These are phyloP conservation scores for Paxillus involutus DNA, from an alignment of 768 basidiomycete species.

Conservation along the genomic window DNA sequence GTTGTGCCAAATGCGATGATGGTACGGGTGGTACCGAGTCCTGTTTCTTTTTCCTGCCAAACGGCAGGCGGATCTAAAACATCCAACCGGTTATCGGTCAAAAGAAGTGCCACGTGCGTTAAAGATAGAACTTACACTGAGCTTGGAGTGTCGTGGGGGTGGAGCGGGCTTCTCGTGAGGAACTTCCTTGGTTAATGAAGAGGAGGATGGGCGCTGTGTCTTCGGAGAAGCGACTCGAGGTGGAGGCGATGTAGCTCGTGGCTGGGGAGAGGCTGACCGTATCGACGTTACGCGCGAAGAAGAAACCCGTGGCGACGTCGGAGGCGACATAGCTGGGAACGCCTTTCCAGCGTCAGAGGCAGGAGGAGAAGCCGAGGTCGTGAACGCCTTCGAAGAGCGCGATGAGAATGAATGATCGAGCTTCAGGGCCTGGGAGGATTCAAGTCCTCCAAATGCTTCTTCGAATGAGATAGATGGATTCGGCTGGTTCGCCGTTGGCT, in stretches of 20 bases:
- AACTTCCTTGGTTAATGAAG: conserved; percentile 51
- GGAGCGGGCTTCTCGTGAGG: conserved; percentile 55
- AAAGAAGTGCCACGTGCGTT: background rate
- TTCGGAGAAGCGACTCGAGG: conserved; percentile 56
- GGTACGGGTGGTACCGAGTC: conserved; percentile 47
- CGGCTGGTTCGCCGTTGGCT: conserved; percentile 8
- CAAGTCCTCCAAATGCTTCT: conserved; percentile 54
- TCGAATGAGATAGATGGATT: conserved; percentile 42
- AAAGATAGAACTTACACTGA: conserved; percentile 58
- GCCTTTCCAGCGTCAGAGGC: conserved; percentile 24
- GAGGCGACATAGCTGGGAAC: conserved; percentile 40
- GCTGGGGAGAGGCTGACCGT: conserved; percentile 42
- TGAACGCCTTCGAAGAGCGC: conserved; percentile 32
- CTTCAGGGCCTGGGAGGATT: conserved; percentile 37
- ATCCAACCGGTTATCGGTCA: conserved; percentile 6
- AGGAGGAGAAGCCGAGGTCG: conserved; percentile 19
- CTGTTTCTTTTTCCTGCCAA: conserved; percentile 73
- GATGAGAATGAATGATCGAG: conserved; percentile 40
- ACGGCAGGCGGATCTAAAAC: conserved; percentile 68
- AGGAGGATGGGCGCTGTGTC: conserved; percentile 54
- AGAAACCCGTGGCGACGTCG: conserved; percentile 38
- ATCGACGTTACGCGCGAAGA: conserved; percentile 30
- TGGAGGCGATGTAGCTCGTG: conserved; percentile 45
- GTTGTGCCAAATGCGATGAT: conserved; percentile 30
- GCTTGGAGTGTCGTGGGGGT: conserved; percentile 63